Base-by-base conservation (phyloP, 2,329 filamentous ascomycete species). In the Paecilomyces fulvus region DNA sequence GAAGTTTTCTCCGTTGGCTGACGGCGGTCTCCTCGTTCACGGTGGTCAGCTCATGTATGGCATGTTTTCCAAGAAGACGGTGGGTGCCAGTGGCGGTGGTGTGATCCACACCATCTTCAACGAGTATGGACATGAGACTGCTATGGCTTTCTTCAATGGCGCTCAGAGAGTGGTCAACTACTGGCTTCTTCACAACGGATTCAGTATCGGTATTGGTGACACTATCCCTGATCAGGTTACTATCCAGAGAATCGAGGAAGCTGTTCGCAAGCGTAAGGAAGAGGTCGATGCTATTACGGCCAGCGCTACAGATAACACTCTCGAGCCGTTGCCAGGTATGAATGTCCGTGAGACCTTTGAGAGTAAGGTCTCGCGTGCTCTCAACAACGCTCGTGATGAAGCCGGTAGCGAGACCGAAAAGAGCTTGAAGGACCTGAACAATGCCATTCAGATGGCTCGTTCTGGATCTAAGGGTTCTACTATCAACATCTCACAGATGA, bases 401-500 rank as follows among this genome's bases (percentile, higher is more conserved):
- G 94, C 94, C 68, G 94, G 94, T 86, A 92, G 88, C 21, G 88
- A 86, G 53, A 95, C 94, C 0, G 89, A 95, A 74, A 87, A 90
- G 76, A 91, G 89, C 80, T 77, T 99, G 71, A 96, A 96, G 77
- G 90, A 96, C 74, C 80, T 89, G 66, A 99, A 99, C 81, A 96
- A 97, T 67, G 92, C 92, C 53, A 90, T 95, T 55, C 90, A 91
- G 69, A 99, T 97, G 89, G 91, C 95, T 59, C 85, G 87, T 54
- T 96, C 94, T 58, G 94, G 94, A 67, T 99, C 95, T 64, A 99
- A 99, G 80, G 94, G 94, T 72, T 97, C 94, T 2, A 92, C 90
- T 11, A 97, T 99, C 80, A 99, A 99, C 73, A 97, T 99, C 66
- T 96, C 95, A 14, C 94, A 99, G 75, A 99, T 99, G 94, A 95